phyloP scores from a whole-genome alignment of 2,329 filamentous ascomycete species.

The Dactylellina leptospora region DNA sequence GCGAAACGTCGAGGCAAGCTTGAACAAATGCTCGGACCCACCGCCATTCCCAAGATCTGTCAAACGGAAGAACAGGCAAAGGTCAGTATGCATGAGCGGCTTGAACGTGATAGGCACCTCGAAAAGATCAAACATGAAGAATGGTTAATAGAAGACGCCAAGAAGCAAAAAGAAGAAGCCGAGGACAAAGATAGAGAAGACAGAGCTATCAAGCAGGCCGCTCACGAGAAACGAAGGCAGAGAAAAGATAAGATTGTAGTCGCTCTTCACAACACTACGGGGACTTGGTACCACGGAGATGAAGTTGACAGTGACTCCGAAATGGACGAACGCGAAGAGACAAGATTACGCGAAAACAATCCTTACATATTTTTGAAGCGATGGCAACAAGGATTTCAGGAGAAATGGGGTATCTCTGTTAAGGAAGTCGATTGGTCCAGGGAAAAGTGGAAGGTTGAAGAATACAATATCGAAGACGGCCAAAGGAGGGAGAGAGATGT shows the following conservation, averaged over 20 bases:
- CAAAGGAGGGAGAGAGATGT: no score
- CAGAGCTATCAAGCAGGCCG: background rate
- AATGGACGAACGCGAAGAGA: no score
- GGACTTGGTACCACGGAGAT: constrained; percentile 3
- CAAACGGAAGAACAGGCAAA: background rate
- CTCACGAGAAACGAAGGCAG: background rate
- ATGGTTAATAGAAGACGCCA: background rate
- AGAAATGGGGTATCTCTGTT: no score
- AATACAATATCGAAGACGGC: no score
- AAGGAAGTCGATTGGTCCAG: no score
- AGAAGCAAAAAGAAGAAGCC: background rate
- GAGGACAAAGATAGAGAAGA: background rate
- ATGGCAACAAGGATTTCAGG: no score
- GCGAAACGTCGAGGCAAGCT: constrained; percentile 11
- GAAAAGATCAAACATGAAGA: background rate
- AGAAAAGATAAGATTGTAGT: constrained; percentile 5
- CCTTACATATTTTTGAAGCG: no score
- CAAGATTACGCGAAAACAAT: no score
- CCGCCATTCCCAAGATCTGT: background rate
- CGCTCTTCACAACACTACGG: background rate
- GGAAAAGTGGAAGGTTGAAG: no score
- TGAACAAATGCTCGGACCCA: constrained; percentile 11
- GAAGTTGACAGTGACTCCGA: constrained; percentile 1
- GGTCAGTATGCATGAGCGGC: background rate
- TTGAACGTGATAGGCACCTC: background rate